Conservation (phyloP, 441 rosid species). For the Jatropha podagrica region DNA sequence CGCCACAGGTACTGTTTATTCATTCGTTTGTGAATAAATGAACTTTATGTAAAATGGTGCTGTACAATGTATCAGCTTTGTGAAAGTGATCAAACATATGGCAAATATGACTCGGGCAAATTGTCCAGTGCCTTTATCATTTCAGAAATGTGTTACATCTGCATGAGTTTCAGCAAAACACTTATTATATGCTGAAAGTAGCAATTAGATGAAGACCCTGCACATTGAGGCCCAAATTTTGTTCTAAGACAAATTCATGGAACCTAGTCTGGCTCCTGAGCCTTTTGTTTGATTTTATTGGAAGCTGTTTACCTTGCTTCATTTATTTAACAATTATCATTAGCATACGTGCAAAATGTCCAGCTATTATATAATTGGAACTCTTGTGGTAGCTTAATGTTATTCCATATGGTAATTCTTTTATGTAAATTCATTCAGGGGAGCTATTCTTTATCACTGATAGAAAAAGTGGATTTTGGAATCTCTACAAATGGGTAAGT, state of each 20-base stretch:
- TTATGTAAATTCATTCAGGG: constrained; percentile 45
- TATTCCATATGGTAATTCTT: constrained; percentile 14
- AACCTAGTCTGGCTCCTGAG: constrained; percentile 3
- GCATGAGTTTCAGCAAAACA: neutral
- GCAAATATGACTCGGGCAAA: constrained; percentile 6
- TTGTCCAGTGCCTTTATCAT: neutral
- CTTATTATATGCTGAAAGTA: neutral
- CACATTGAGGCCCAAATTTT: neutral
- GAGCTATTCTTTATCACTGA: constrained; percentile 83
- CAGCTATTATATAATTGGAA: neutral
- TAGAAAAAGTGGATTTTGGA: constrained; percentile 84
- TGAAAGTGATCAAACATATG: neutral
- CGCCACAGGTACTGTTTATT: constrained; percentile 47
- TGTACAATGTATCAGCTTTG: constrained; percentile 6
- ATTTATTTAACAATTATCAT: neutral
- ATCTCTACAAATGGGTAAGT: constrained; percentile 85
- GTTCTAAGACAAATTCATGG: neutral
- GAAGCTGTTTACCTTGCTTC: neutral
- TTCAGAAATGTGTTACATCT: neutral
- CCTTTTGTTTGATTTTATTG: neutral
- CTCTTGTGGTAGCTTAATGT: constrained; percentile 9
- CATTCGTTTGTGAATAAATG: neutral
- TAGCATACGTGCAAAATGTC: neutral
- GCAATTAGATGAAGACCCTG: neutral
- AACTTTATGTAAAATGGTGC: neutral